Percentiles rank a stretch among this genome's conserved stretches.
These are phyloP conservation scores for Xylariaceae sp. DNA, from an alignment of 2,329 filamentous ascomycete genomes.

Conservation along the genomic window DNA sequence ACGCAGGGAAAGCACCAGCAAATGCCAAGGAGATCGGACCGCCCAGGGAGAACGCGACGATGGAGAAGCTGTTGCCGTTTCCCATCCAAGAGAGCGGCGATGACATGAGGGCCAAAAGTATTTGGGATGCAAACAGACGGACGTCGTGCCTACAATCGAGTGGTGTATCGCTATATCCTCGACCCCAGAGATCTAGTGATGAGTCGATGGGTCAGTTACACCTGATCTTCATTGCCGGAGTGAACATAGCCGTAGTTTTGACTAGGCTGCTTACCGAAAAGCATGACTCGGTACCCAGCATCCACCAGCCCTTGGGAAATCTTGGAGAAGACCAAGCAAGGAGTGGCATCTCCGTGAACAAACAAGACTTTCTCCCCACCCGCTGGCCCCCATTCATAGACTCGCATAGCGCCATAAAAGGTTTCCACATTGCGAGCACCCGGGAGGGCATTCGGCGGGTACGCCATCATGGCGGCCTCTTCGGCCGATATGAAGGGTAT, in stretches of 20 bases:
- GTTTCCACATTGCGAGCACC: constrained; percentile 37
- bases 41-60: constrained; percentile 27
- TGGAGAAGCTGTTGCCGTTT: constrained; percentile 18
- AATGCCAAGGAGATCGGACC: constrained; percentile 27
- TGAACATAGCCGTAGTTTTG: not conserved
- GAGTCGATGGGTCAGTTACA: constrained; percentile 3
- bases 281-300: constrained; percentile 35
- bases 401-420: constrained; percentile 35
- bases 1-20: constrained; percentile 14
- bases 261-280: constrained; percentile 31
- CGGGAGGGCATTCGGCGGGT: constrained; percentile 34
- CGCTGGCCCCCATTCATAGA: constrained; percentile 38
- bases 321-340: constrained; percentile 27
- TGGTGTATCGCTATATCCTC: constrained; percentile 33
- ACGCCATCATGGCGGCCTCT: constrained; percentile 30
- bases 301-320: constrained; percentile 33
- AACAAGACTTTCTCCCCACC: constrained; percentile 35
- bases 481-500: constrained; percentile 32
- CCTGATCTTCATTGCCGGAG: not conserved
- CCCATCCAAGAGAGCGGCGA: constrained; percentile 25
- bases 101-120: constrained; percentile 19
- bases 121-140: constrained; percentile 25
- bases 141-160: constrained; percentile 24
- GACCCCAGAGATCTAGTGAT: constrained; percentile 31
- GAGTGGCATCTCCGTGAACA: constrained; percentile 37